Conservation (phyloP, 306 rosid species). For the Glycyrrhiza uralensis region DNA sequence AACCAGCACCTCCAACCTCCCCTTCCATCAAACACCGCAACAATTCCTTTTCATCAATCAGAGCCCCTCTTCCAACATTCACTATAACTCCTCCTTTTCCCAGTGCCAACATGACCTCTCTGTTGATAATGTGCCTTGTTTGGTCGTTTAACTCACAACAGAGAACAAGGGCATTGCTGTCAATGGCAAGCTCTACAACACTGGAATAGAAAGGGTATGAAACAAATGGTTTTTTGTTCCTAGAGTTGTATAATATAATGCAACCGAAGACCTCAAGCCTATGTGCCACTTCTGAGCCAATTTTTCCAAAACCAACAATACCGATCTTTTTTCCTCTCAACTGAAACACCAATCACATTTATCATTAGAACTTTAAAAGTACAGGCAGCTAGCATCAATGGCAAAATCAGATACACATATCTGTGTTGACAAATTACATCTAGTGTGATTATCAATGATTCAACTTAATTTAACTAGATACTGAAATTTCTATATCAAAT, state of each 20-base stretch:
- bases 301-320: conserved; percentile 52
- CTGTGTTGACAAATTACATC: too few relatives aligned
- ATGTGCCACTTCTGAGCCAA: conserved; percentile 51
- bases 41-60: conserved; percentile 41
- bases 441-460: too few relatives aligned
- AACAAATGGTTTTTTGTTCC: conserved; percentile 32
- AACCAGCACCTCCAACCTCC: conserved; percentile 37
- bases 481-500: not conserved
- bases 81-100: conserved; percentile 45
- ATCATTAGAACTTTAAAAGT: not conserved
- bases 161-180: conserved; percentile 34
- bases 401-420: not conserved
- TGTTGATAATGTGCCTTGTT: conserved; percentile 42
- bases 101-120: conserved; percentile 40
- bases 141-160: conserved; percentile 46
- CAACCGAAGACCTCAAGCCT: conserved; percentile 49
- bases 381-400: not conserved
- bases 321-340: conserved; percentile 43
- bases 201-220: conserved; percentile 36
- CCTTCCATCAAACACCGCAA: conserved; percentile 5
- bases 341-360: conserved; percentile 22
- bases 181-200: conserved; percentile 41
- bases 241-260: conserved; percentile 44
- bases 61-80: conserved; percentile 46
- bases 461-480: not conserved